Evolutionary conservation across 2,329 filamentous ascomycete genomes (phyloP).

Genomic region (Orbilia javanica): DNA sequence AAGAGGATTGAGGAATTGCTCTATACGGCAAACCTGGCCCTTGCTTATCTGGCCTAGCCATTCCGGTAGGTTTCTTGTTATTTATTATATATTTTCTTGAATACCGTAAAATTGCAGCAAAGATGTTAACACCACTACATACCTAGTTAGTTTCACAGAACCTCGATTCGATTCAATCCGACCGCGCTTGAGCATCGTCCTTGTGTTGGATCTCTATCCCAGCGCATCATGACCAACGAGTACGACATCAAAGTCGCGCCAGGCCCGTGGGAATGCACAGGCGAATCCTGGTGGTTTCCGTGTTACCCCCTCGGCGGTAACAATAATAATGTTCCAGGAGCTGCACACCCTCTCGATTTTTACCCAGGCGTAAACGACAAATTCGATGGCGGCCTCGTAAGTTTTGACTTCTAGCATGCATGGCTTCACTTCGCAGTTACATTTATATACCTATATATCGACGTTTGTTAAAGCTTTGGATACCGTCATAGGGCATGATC

Average conservation of each 20-base stretch:
- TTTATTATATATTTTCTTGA: no score
- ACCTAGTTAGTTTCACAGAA: no score
- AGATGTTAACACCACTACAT: no score
- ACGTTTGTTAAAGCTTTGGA: not conserved
- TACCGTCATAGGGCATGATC: slow-evolving; percentile 68
- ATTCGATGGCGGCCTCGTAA: slow-evolving; percentile 35
- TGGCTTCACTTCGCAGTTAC: not conserved
- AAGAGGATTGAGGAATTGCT: not conserved
- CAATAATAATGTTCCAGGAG: slow-evolving; percentile 10
- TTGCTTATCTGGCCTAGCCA: not conserved
- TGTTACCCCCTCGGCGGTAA: slow-evolving; percentile 41
- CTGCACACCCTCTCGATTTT: slow-evolving; percentile 40
- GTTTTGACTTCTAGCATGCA: slow-evolving; percentile 1
- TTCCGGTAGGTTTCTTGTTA: not conserved
- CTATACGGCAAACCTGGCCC: not conserved
- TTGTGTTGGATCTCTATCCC: not conserved
- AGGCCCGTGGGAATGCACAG: slow-evolving; percentile 45
- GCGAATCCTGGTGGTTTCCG: slow-evolving; percentile 53
- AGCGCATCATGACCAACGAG: slow-evolving; percentile 11
- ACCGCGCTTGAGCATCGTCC: not conserved
- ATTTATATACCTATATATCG: no score
- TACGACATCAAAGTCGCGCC: slow-evolving; percentile 37
- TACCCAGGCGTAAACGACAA: slow-evolving; percentile 35
- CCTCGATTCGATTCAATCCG: not conserved
- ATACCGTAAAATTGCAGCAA: not conserved